Conservation (phyloP, 2,329 filamentous ascomycete species). For the Fusarium sp. region DNA sequence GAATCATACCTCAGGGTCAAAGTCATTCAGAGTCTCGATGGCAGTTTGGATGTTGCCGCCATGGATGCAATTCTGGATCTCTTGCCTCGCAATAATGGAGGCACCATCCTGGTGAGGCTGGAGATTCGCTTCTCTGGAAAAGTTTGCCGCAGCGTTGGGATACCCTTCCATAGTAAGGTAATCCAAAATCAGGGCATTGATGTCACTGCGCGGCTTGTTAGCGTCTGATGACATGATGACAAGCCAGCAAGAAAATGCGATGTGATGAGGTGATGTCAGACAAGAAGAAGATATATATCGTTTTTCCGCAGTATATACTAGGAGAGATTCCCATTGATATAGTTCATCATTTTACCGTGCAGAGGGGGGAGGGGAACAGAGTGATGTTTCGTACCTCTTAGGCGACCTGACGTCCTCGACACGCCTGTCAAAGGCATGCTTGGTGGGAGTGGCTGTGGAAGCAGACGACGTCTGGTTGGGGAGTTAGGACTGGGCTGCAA, state of each 20-base stretch:
- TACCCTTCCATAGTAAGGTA: slow-evolving; percentile 97
- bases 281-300: slow-evolving; percentile 73
- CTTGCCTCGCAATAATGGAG: slow-evolving; percentile 77
- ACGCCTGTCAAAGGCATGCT: slow-evolving; percentile 79
- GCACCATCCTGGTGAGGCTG: slow-evolving; percentile 73
- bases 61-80: slow-evolving; percentile 86
- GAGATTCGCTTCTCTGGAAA: slow-evolving; percentile 92
- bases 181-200: slow-evolving; percentile 94
- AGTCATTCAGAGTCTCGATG: slow-evolving; percentile 85
- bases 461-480: slow-evolving; percentile 69
- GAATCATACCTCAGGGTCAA: slow-evolving; percentile 85
- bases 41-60: slow-evolving; percentile 84
- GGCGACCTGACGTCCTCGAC: slow-evolving; percentile 84
- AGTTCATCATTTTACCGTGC: slow-evolving; percentile 73
- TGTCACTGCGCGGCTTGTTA: slow-evolving; percentile 70
- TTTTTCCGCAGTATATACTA: slow-evolving; percentile 91
- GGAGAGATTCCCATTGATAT: slow-evolving; percentile 99
- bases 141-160: slow-evolving; percentile 88
- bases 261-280: slow-evolving; percentile 52
- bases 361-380: neutral
- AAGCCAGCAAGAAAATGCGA: slow-evolving; percentile 4
- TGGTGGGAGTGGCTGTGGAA: slow-evolving; percentile 73
- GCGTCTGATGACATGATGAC: slow-evolving; percentile 24
- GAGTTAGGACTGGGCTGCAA: slow-evolving; percentile 29
- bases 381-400: slow-evolving; percentile 75